These are phyloP conservation scores for Harrya chromipes DNA, from an alignment of 768 basidiomycete species.

Conservation along the genomic window DNA sequence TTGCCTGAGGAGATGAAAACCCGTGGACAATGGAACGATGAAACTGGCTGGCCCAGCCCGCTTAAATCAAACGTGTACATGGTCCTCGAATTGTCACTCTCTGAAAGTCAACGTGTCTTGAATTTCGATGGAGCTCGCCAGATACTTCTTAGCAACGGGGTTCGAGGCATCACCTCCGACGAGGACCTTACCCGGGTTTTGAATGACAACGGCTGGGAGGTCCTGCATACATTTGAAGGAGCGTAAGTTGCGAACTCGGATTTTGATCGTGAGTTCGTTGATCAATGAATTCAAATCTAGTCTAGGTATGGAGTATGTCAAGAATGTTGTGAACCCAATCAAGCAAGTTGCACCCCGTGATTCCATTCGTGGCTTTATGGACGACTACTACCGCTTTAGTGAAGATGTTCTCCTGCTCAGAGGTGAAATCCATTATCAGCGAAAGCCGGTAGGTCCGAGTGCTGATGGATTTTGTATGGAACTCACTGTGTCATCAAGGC, in stretches of 20 bases:
- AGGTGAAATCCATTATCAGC: conserved; percentile 39
- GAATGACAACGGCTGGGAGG: conserved; percentile 35
- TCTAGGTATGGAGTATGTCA: conserved; percentile 42
- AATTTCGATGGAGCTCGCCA: conserved; percentile 23
- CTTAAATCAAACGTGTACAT: conserved; percentile 19
- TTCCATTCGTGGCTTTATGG: conserved; percentile 38
- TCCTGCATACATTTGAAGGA: conserved; percentile 38
- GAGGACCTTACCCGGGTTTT: conserved; percentile 29
- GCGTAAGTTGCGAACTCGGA: conserved; percentile 28
- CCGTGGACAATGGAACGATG: conserved; percentile 32
- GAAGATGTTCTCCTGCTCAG: conserved; percentile 40
- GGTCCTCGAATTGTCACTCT: conserved; percentile 16
- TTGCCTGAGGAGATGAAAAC: conserved; percentile 31
- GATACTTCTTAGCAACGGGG: conserved; percentile 12
- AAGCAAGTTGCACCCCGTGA: conserved; percentile 35
- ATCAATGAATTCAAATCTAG: conserved; percentile 21
- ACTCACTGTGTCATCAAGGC: conserved; percentile 24
- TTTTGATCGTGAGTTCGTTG: background rate
- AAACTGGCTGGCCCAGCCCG: conserved; percentile 21
- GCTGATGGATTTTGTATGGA: background rate
- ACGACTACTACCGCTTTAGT: conserved; percentile 35
- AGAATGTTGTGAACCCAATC: conserved; percentile 39
- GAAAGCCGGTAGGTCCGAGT: conserved; percentile 35
- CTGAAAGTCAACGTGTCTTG: conserved; percentile 19
- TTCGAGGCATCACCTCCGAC: conserved; percentile 21